phyloP scores from a whole-genome alignment of 1,139 yeast species.

The Debaryomyces fabryi region DNA sequence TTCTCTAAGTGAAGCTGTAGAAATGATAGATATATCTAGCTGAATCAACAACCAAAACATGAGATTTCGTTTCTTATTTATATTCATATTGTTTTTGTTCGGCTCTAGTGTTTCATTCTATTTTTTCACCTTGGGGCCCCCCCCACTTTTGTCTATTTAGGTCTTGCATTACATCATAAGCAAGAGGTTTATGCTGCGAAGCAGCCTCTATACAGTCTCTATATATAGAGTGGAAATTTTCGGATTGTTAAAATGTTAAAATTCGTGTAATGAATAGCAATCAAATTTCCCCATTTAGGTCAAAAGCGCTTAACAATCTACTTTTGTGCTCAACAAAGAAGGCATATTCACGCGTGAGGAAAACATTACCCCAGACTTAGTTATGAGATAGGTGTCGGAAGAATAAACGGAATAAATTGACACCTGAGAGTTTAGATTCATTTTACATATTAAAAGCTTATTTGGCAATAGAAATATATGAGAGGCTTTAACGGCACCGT shows the following conservation, averaged over 20 bases:
- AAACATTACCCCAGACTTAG: not conserved
- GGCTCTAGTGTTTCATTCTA: not conserved
- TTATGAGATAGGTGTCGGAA: not conserved
- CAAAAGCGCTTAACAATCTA: not conserved
- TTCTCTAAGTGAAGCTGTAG: not conserved
- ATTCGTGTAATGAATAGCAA: not conserved
- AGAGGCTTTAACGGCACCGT: not conserved
- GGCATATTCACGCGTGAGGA: not conserved
- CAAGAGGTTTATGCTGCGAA: not conserved
- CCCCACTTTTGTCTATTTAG: not conserved
- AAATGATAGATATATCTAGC: not conserved
- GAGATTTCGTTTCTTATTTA: constrained; percentile 2
- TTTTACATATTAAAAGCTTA: not conserved
- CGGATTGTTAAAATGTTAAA: not conserved
- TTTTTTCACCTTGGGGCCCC: not conserved
- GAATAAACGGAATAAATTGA: not conserved
- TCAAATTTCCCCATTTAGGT: constrained; percentile 1
- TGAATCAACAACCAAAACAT: not conserved
- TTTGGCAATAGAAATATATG: not conserved
- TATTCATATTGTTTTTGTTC: not conserved
- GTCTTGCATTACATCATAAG: not conserved
- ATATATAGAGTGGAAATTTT: not conserved
- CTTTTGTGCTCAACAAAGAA: not conserved
- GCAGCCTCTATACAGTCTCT: not conserved
- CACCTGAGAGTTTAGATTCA: not conserved